Evolutionary conservation across 116 monocot species (phyloP).

Genomic region (Posidonia oceanica): DNA sequence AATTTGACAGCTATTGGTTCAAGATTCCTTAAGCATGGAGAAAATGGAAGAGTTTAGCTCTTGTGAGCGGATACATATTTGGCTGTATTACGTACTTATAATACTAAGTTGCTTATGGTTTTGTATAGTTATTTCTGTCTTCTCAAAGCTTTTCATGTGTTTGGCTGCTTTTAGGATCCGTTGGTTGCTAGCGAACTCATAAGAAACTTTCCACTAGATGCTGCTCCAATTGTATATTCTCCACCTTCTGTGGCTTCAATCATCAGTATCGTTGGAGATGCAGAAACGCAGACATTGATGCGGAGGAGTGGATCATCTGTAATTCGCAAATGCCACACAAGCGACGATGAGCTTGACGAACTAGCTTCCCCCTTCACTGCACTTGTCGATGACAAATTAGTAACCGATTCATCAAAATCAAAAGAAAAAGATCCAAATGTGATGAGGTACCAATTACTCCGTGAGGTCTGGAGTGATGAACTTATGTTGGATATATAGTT

Average conservation of each 20-base stretch:
- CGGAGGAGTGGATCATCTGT: conserved; percentile 40
- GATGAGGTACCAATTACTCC: conserved; percentile 10
- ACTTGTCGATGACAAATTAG: conserved; percentile 26
- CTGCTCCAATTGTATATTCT: conserved; percentile 33
- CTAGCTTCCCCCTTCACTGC: conserved; percentile 49
- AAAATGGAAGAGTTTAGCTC: not conserved
- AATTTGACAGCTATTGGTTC: not conserved
- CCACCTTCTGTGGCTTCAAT: conserved; percentile 39
- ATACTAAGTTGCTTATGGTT: not conserved
- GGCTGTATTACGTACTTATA: not conserved
- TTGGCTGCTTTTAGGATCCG: too few species aligned
- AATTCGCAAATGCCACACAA: conserved; percentile 59
- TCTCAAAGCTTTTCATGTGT: not conserved
- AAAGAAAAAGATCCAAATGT: conserved; percentile 8
- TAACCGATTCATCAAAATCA: conserved; percentile 2
- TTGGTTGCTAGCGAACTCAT: not conserved
- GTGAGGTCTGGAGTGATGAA: conserved; percentile 1
- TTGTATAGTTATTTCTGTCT: not conserved
- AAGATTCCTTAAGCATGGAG: not conserved
- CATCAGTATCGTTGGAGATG: conserved; percentile 29
- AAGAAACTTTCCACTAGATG: conserved; percentile 35
- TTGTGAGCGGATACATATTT: not conserved
- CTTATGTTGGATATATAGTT: not conserved
- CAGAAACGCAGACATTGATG: conserved; percentile 5
- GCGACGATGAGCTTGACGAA: conserved; percentile 90